Conservation (phyloP, 2,329 filamentous ascomycete genomes). For the Lasiodiplodia sp. region DNA sequence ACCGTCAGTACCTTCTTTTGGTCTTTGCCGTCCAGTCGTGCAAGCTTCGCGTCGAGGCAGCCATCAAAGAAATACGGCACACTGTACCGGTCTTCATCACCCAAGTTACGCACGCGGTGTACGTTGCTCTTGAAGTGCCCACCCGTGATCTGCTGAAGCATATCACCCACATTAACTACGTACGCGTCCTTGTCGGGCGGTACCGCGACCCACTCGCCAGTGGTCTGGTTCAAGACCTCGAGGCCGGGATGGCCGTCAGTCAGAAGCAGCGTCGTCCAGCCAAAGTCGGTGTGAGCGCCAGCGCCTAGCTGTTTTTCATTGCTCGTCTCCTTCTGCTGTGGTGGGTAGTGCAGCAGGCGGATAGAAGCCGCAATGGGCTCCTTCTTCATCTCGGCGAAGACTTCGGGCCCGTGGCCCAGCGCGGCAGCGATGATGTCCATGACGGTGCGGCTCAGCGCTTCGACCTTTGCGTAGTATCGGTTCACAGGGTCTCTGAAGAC, state of each 20-base stretch:
- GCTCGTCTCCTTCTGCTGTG: conserved; percentile 3
- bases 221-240: conserved; percentile 57
- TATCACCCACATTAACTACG: conserved; percentile 51
- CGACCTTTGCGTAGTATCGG: conserved; percentile 19
- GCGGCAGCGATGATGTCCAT: conserved; percentile 17
- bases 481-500: conserved; percentile 4
- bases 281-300: conserved; percentile 64
- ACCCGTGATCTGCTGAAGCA: conserved; percentile 58
- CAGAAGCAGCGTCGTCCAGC: conserved; percentile 63
- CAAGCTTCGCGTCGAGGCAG: conserved; percentile 52
- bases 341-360: conserved; percentile 35
- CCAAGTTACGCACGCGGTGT: conserved; percentile 64
- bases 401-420: conserved; percentile 3
- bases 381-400: conserved; percentile 11
- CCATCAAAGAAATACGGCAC: conserved; percentile 66
- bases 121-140: conserved; percentile 61
- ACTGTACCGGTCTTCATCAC: conserved; percentile 60
- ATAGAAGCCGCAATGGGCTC: conserved; percentile 29
- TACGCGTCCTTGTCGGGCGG: conserved; percentile 42
- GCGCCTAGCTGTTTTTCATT: conserved; percentile 36
- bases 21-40: conserved; percentile 31
- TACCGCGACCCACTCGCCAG: conserved; percentile 53
- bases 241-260: conserved; percentile 60
- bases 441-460: background rate
- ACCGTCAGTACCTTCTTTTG: conserved; percentile 35